phyloP scores from a whole-genome alignment of 1,284 basidiomycete species.

The Pisolithus thermaeus region DNA sequence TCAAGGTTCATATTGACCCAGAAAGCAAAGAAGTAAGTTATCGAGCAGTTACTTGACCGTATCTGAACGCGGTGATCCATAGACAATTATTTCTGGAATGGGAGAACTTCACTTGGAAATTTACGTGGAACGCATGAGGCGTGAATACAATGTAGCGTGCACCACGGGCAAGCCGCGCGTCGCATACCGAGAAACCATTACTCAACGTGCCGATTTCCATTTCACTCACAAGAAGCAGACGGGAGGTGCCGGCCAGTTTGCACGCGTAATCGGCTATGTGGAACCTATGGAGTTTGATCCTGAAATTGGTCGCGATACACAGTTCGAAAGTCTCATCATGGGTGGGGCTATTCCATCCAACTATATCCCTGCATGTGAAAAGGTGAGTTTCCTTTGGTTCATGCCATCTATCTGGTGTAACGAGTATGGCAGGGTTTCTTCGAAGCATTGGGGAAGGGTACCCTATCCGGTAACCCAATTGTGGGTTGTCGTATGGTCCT shows the following conservation, averaged over 20 bases:
- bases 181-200: slow-evolving; percentile 95
- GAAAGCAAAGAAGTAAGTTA: slow-evolving; percentile 83
- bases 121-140: slow-evolving; percentile 98
- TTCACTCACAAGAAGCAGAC: slow-evolving; percentile 99
- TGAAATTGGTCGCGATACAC: slow-evolving; percentile 56
- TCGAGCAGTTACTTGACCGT: not conserved
- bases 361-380: slow-evolving; percentile 94
- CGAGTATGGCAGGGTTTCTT: slow-evolving; percentile 76
- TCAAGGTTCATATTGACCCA: slow-evolving; percentile 92
- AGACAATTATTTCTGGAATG: slow-evolving; percentile 99
- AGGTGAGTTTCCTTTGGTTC: slow-evolving; percentile 43
- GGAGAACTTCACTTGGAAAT: slow-evolving; percentile 99
- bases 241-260: slow-evolving; percentile 96
- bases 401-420: not conserved
- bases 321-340: slow-evolving; percentile 87
- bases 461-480: slow-evolving; percentile 85
- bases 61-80: slow-evolving; percentile 6
- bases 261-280: slow-evolving; percentile 86
- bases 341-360: slow-evolving; percentile 89
- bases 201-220: slow-evolving; percentile 74
- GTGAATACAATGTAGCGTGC: slow-evolving; percentile 95
- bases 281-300: slow-evolving; percentile 85
- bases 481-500: slow-evolving; percentile 86
- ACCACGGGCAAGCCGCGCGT: slow-evolving; percentile 95
- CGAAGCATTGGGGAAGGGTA: slow-evolving; percentile 91